Percentiles rank a stretch among this genome's conserved stretches.
These are phyloP conservation scores for Verticillium nubilum DNA, from an alignment of 2,329 filamentous ascomycete species.

Conservation along the genomic window DNA sequence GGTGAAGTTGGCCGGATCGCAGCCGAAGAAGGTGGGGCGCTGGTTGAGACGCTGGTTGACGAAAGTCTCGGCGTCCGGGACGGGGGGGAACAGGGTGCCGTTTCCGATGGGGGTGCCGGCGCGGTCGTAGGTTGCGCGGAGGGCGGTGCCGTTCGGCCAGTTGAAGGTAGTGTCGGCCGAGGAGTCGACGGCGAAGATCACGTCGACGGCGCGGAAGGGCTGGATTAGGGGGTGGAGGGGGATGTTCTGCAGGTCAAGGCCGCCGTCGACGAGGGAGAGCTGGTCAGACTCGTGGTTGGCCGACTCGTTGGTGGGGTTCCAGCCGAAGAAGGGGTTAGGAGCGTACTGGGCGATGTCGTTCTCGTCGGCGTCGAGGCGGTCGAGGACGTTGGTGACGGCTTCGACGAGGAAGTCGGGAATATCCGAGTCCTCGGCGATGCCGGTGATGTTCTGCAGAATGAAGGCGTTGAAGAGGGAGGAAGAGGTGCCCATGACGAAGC, in stretches of 20 bases:
- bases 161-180: slow-evolving; percentile 51
- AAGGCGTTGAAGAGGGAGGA: slow-evolving; percentile 78
- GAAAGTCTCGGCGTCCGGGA: slow-evolving; percentile 52
- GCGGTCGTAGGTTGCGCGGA: slow-evolving; percentile 53
- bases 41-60: slow-evolving; percentile 53
- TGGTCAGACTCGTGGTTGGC: slow-evolving; percentile 37
- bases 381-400: slow-evolving; percentile 44
- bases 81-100: slow-evolving; percentile 51
- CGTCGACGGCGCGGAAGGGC: slow-evolving; percentile 52
- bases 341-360: slow-evolving; percentile 71
- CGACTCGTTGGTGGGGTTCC: slow-evolving; percentile 32
- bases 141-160: slow-evolving; percentile 57
- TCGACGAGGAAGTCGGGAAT: slow-evolving; percentile 27
- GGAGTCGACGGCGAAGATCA: slow-evolving; percentile 61
- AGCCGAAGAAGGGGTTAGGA: slow-evolving; percentile 53
- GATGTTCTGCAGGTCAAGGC: slow-evolving; percentile 73
- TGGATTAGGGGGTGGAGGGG: slow-evolving; percentile 62
- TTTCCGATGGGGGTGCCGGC: slow-evolving; percentile 41
- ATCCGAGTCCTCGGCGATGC: slow-evolving; percentile 20
- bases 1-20: slow-evolving; percentile 44
- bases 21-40: slow-evolving; percentile 59
- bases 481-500: slow-evolving; percentile 78
- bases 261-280: slow-evolving; percentile 75
- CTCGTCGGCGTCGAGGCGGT: slow-evolving; percentile 48
- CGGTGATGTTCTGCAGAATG: slow-evolving; percentile 52